phyloP scores from a whole-genome alignment of 331 rosid species.

The Pyrus hybrid region DNA sequence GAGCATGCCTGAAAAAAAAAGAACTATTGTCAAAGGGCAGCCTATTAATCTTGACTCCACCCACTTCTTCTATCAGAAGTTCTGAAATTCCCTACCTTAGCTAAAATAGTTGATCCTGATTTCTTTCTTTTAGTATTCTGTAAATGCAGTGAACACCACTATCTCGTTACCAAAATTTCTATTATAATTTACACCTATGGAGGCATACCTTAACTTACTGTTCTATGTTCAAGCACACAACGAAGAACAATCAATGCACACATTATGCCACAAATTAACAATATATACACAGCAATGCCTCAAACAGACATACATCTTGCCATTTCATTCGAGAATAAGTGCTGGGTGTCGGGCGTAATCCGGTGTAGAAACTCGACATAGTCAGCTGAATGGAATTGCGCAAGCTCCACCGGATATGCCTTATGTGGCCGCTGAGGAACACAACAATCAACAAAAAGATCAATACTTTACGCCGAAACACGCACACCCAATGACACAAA shows the following conservation, averaged over 20 bases:
- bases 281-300: not conserved
- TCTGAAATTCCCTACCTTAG: not conserved
- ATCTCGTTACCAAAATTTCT: not conserved
- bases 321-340: conserved; percentile 66
- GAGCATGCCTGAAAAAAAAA: not conserved
- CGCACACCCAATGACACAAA: not conserved
- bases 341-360: conserved; percentile 83
- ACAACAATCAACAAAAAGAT: conserved; percentile 5
- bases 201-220: not conserved
- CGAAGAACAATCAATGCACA: not conserved
- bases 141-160: not conserved
- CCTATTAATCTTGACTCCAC: not conserved
- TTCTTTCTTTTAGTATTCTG: not conserved
- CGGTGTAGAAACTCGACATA: conserved; percentile 93
- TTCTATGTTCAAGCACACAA: not conserved
- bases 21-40: not conserved
- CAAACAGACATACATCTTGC: conserved; percentile 45
- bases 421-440: conserved; percentile 88
- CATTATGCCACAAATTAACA: not conserved
- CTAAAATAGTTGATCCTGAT: not conserved
- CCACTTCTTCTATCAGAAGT: not conserved
- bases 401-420: conserved; percentile 98
- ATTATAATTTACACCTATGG: not conserved
- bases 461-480: not conserved
- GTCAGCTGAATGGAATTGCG: conserved; percentile 92